Conservation (phyloP, 306 rosid genomes). For the Leucaena leucocephala region DNA sequence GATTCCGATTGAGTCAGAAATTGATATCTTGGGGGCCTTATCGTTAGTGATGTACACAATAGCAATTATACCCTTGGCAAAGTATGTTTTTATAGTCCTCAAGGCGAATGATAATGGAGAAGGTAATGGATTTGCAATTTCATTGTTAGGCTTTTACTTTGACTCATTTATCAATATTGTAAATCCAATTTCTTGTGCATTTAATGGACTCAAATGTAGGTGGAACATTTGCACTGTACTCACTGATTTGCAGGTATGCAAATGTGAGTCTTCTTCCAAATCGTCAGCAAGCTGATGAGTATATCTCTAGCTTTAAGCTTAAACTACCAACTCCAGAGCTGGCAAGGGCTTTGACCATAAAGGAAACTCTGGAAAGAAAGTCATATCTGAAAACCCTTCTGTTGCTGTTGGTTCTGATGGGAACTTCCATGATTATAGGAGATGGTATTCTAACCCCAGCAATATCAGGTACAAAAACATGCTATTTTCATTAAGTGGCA, state of each 20-base stretch:
- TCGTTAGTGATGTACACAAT: constrained; percentile 93
- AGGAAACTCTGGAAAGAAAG: constrained; percentile 72
- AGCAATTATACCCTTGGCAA: constrained; percentile 85
- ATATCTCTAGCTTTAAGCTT: constrained; percentile 85
- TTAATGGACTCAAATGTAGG: constrained; percentile 59
- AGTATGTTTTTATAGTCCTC: constrained; percentile 91
- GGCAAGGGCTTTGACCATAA: constrained; percentile 81
- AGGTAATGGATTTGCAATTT: constrained; percentile 53
- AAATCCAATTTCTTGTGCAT: constrained; percentile 10
- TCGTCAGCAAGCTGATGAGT: constrained; percentile 91
- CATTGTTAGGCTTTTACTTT: constrained; percentile 9
- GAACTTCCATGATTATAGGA: constrained; percentile 96
- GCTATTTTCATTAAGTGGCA: not conserved
- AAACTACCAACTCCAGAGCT: constrained; percentile 90
- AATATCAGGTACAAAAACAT: constrained; percentile 73
- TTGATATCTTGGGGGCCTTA: constrained; percentile 88
- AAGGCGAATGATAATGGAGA: constrained; percentile 97
- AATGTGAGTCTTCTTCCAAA: constrained; percentile 85
- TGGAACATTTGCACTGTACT: constrained; percentile 96
- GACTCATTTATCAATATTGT: constrained; percentile 27
- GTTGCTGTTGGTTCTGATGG: constrained; percentile 84
- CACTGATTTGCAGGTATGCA: constrained; percentile 94
- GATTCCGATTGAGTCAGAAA: constrained; percentile 68
- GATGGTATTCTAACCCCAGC: constrained; percentile 98
- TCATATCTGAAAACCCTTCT: constrained; percentile 62